These are phyloP conservation scores for Termitomyces sp. DNA, from an alignment of 768 basidiomycete species.

Conservation along the genomic window DNA sequence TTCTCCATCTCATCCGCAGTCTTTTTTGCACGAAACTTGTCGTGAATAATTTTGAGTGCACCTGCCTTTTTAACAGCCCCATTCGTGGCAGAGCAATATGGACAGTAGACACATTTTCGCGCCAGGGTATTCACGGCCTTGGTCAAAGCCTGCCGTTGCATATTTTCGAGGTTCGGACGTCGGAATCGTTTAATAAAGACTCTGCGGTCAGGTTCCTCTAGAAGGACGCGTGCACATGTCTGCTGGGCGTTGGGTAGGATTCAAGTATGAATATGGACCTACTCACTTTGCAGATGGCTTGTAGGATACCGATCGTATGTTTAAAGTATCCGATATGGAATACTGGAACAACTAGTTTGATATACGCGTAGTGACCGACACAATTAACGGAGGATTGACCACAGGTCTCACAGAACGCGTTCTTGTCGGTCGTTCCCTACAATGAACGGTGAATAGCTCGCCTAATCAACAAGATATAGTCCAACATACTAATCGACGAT, in stretches of 20 bases:
- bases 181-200: constrained; percentile 88
- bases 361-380: constrained; percentile 98
- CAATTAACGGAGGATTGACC: constrained; percentile 90
- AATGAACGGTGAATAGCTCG: background rate
- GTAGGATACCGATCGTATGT: constrained; percentile 88
- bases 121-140: constrained; percentile 86
- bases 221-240: constrained; percentile 90
- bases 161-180: constrained; percentile 85
- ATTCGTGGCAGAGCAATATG: constrained; percentile 90
- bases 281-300: constrained; percentile 93
- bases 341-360: constrained; percentile 93
- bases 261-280: background rate
- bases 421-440: constrained; percentile 94
- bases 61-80: constrained; percentile 96
- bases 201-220: constrained; percentile 85
- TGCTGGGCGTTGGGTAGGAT: constrained; percentile 22
- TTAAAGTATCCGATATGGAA: constrained; percentile 99
- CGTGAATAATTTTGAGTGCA: constrained; percentile 93
- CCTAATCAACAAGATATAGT: background rate
- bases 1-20: constrained; percentile 84
- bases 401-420: constrained; percentile 91
- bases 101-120: constrained; percentile 89
- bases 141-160: constrained; percentile 76
- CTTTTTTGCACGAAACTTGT: constrained; percentile 95
- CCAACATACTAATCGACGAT: constrained; percentile 75